Evolutionary conservation across 176 grass and related monocot genomes (phyloP), one percentile per base, ranked within the genome.

Genomic region (Zea luxurians): DNA sequence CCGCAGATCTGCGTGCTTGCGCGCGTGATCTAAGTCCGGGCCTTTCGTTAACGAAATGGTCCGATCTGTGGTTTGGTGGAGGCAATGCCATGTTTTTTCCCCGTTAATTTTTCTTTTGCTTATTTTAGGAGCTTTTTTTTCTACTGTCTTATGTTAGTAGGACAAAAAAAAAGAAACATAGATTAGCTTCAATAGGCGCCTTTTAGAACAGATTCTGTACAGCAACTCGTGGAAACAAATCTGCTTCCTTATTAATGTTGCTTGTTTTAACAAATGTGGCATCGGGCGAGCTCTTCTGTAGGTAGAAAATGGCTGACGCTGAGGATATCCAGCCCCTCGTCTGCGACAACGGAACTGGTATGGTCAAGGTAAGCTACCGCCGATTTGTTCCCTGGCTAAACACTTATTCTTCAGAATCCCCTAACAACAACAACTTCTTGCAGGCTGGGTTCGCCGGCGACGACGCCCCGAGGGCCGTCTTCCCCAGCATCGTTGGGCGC

Each of bases 301-400:
- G 80, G 72, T 91, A 83, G 60, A 77, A 70, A 57, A 92, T 92
- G 90, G 86, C 90, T 13, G 90, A 92, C 66, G 72, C 83, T 10
- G 90, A 92, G 83, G 90, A 92, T 11, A 92, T 92, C 48, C 90
- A 92, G 68, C 90, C 90, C 77, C 86, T 92, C 74, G 90, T 92
- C 58, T 92, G 90, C 80, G 90, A 92, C 80, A 92, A 92, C 84
- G 90, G 90, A 27, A 92, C 90, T 15, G 90, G 90, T 48, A 92
- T 92, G 90, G 90, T 92, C 16, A 92, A 92, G 90, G 90, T 91
- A 75, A 91, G 78, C 41, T n/a, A 10, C 47, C 48, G 36, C 21
- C 27, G 27, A 27, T 78, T 27, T 15, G 75, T 65, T 49, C 27
- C 27, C 27, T 27, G 27, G 1, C 27, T 27, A 27, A 27, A 7